A percentile compares a stretch with the other conserved stretches of the same genome.
These are phyloP conservation scores for Lactarius pseudohatsudake DNA, from an alignment of 768 basidiomycete species.

Conservation along the genomic window DNA sequence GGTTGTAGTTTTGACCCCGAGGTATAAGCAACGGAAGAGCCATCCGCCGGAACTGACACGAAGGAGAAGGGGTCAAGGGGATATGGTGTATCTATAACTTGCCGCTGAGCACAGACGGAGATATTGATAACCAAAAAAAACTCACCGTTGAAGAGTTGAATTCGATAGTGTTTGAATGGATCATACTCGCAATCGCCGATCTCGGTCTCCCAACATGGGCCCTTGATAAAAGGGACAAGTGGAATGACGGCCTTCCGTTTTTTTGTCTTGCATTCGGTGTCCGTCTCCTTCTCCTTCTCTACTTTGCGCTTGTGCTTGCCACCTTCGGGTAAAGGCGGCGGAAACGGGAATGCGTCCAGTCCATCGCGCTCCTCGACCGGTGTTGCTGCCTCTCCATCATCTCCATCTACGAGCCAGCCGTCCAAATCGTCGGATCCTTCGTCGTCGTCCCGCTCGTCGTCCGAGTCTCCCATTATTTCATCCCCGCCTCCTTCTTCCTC, in stretches of 20 bases:
- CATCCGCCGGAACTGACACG: conserved; percentile 50
- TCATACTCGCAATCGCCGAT: conserved; percentile 69
- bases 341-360: conserved; percentile 36
- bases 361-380: conserved; percentile 44
- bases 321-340: conserved; percentile 35
- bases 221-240: conserved; percentile 77
- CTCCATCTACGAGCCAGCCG: conserved; percentile 77
- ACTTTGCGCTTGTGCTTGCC: conserved; percentile 67
- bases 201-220: conserved; percentile 74
- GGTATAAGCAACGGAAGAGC: conserved; percentile 23
- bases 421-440: conserved; percentile 74
- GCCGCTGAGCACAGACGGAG: background rate
- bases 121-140: conserved; percentile 2
- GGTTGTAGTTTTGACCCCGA: conserved; percentile 31
- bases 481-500: conserved; percentile 76
- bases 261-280: conserved; percentile 70
- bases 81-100: conserved; percentile 59
- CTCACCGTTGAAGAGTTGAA: conserved; percentile 85
- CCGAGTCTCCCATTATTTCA: conserved; percentile 59
- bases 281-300: conserved; percentile 44
- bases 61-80: conserved; percentile 80
- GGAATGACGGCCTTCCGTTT: conserved; percentile 77
- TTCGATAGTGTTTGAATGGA: conserved; percentile 69
- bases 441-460: conserved; percentile 65
- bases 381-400: conserved; percentile 49